These are phyloP conservation scores for Lotus japonicus DNA, from an alignment of 306 rosid genomes.

Conservation along the genomic window DNA sequence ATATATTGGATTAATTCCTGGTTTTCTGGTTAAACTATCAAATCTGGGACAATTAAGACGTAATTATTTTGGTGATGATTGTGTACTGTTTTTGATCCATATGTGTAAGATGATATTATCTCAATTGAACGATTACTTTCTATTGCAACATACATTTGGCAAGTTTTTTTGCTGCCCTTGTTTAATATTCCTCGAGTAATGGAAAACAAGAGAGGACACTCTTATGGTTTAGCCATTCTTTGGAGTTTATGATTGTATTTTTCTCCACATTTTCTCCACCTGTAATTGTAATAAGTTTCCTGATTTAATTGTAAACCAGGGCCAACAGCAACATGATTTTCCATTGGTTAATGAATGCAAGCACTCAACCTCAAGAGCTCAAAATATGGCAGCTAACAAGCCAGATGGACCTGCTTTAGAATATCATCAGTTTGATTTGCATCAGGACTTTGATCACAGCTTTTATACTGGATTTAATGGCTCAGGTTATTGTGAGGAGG, in stretches of 20 bases:
- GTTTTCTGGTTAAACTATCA: no score
- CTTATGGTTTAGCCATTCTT: neutral
- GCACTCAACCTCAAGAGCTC: slow-evolving; percentile 51
- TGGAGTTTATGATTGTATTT: neutral
- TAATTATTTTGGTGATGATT: no score
- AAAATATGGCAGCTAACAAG: slow-evolving; percentile 42
- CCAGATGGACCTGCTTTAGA: slow-evolving; percentile 64
- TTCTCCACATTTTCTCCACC: no score
- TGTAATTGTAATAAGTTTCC: slow-evolving; percentile 33
- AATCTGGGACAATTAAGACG: no score
- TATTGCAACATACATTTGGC: slow-evolving; percentile 24
- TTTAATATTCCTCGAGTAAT: neutral
- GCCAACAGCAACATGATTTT: slow-evolving; percentile 60
- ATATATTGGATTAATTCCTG: no score
- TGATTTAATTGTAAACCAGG: slow-evolving; percentile 51
- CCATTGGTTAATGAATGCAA: slow-evolving; percentile 65
- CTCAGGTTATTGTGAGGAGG: slow-evolving; percentile 51
- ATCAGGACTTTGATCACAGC: slow-evolving; percentile 47
- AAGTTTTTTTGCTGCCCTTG: neutral
- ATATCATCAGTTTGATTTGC: slow-evolving; percentile 65
- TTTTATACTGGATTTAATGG: slow-evolving; percentile 48
- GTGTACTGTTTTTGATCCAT: neutral
- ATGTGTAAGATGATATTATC: neutral
- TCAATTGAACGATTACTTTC: slow-evolving; percentile 5
- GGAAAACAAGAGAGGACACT: neutral